Conservation (phyloP, 768 basidiomycete genomes). For the Xerocomus potaroensis region DNA sequence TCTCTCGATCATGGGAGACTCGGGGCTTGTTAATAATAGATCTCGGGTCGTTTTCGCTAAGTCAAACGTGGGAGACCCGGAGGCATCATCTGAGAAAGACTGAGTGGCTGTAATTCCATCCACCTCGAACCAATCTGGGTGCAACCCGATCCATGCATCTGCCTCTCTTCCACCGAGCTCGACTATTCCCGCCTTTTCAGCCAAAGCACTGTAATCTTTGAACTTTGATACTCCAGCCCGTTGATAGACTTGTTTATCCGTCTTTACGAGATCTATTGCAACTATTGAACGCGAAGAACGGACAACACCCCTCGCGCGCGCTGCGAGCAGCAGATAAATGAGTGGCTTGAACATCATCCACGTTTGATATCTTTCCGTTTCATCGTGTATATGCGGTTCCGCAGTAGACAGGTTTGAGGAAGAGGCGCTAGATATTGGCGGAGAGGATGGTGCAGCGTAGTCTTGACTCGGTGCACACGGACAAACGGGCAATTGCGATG, state of each 20-base stretch:
- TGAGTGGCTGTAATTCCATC: background rate
- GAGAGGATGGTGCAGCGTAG: background rate
- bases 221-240: constrained; percentile 27
- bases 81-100: background rate
- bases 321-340: constrained; percentile 19
- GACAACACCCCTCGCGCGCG: constrained; percentile 26
- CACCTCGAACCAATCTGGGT: constrained; percentile 19
- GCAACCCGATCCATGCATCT: constrained; percentile 27
- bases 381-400: constrained; percentile 1
- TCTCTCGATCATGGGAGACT: constrained; percentile 6
- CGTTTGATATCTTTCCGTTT: constrained; percentile 6
- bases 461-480: constrained; percentile 5
- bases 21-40: constrained; percentile 8
- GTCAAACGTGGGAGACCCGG: constrained; percentile 14
- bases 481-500: constrained; percentile 1
- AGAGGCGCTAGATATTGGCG: constrained; percentile 2
- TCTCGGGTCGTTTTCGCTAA: constrained; percentile 6
- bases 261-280: constrained; percentile 30
- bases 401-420: constrained; percentile 5
- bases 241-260: constrained; percentile 24
- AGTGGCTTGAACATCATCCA: constrained; percentile 31
- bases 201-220: constrained; percentile 25
- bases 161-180: constrained; percentile 16
- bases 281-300: constrained; percentile 39
- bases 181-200: constrained; percentile 25